phyloP scores from a whole-genome alignment of 2,329 filamentous ascomycete genomes.

The Pestalotiopsis sp. region DNA sequence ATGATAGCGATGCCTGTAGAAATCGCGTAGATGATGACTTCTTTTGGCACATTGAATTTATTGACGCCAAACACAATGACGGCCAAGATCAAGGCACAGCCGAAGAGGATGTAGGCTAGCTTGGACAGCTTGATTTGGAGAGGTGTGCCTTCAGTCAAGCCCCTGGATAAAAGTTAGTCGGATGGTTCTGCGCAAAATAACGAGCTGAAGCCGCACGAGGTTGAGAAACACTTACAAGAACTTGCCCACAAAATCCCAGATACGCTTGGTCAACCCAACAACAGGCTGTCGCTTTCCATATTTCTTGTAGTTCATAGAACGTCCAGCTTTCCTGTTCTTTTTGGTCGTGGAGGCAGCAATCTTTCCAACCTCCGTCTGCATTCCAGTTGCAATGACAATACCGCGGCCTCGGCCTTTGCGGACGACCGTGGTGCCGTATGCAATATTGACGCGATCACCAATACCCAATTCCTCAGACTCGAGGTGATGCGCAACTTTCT shows the following conservation, averaged over 20 bases:
- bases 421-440: conserved; percentile 74
- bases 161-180: conserved; percentile 37
- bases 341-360: conserved; percentile 62
- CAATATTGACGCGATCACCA: conserved; percentile 75
- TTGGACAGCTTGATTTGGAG: conserved; percentile 78
- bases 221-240: conserved; percentile 36
- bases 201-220: background rate
- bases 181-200: background rate
- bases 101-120: conserved; percentile 76
- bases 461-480: conserved; percentile 62
- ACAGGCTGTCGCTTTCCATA: conserved; percentile 54
- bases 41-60: conserved; percentile 51
- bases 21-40: conserved; percentile 61
- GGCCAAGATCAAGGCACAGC: conserved; percentile 63
- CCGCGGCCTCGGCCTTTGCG: conserved; percentile 74
- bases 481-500: conserved; percentile 62
- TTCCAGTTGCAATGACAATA: conserved; percentile 73
- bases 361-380: conserved; percentile 71
- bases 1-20: conserved; percentile 65
- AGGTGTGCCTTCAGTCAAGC: conserved; percentile 70
- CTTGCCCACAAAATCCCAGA: conserved; percentile 54
- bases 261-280: conserved; percentile 48
- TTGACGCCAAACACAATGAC: conserved; percentile 63
- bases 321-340: conserved; percentile 57
- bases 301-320: conserved; percentile 56